Percentiles rank a stretch among this genome's conserved stretches.
These are phyloP conservation scores for Schwanniomyces occidentalis DNA, from an alignment of 805 yeast species.

Conservation along the genomic window DNA sequence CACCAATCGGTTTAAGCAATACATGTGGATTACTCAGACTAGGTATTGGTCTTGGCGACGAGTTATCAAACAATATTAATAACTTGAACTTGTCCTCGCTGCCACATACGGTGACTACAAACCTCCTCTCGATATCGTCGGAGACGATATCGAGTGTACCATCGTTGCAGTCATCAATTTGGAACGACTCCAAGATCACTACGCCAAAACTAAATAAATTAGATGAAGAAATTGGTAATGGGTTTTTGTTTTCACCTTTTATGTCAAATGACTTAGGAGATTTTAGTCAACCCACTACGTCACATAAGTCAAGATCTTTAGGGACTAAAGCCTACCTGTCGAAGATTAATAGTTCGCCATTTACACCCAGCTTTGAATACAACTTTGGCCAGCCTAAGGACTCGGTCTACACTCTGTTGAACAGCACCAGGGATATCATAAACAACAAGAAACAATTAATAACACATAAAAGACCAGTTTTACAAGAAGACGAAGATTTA, in stretches of 20 bases:
- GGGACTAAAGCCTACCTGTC: too few species aligned
- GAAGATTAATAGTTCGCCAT: constrained; percentile 17
- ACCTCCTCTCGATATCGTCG: background rate
- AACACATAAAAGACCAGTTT: background rate
- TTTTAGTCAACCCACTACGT: constrained; percentile 14
- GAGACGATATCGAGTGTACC: background rate
- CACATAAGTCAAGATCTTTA: too few species aligned
- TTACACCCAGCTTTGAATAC: constrained; percentile 12
- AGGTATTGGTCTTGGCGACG: background rate
- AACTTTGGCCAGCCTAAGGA: background rate
- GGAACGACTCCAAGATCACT: constrained; percentile 6
- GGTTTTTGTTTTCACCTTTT: constrained; percentile 7
- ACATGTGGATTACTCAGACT: constrained; percentile 1
- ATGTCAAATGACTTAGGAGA: constrained; percentile 6
- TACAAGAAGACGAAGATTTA: background rate
- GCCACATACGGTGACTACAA: background rate
- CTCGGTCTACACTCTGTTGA: background rate
- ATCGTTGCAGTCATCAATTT: constrained; percentile 2
- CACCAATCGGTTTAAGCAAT: constrained; percentile 1
- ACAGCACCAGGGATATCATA: constrained; percentile 1
- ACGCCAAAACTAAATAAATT: constrained; percentile 1
- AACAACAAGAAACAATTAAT: constrained; percentile 1
- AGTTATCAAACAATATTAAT: constrained; percentile 1
- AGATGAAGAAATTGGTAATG: constrained; percentile 1
- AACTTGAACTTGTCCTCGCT: background rate